These are phyloP conservation scores for Aphanomyces cochlioides DNA, from an alignment of 352 stramenopile genomes.

Conservation along the genomic window DNA sequence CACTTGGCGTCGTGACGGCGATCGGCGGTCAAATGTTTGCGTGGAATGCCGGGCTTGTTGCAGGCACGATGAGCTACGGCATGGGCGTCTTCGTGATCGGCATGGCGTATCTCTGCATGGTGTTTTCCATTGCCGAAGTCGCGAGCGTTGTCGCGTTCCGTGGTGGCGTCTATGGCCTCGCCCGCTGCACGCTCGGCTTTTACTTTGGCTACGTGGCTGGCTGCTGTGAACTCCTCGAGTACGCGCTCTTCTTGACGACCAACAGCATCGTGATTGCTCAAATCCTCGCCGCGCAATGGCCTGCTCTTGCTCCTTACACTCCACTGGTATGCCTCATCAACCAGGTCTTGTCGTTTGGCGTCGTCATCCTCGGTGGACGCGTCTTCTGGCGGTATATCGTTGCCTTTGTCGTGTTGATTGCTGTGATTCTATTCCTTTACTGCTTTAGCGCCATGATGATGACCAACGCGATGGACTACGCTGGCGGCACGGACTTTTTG, in stretches of 20 bases:
- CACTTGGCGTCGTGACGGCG: constrained; percentile 20
- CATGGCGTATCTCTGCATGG: constrained; percentile 40
- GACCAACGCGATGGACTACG: constrained; percentile 4
- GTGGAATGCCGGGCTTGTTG: constrained; percentile 25
- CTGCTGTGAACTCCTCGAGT: constrained; percentile 23
- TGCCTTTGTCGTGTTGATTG: constrained; percentile 22
- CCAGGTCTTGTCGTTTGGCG: constrained; percentile 31
- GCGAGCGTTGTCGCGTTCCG: constrained; percentile 23
- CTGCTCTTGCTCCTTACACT: constrained; percentile 25
- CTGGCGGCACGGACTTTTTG: not conserved
- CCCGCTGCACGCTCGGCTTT: constrained; percentile 27
- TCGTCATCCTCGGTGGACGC: constrained; percentile 35
- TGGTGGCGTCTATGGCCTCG: constrained; percentile 25
- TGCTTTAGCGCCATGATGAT: constrained; percentile 1
- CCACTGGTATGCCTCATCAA: constrained; percentile 33
- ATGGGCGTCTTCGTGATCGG: constrained; percentile 43
- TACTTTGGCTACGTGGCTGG: constrained; percentile 23
- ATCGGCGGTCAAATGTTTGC: constrained; percentile 22
- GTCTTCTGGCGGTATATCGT: constrained; percentile 38
- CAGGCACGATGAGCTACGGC: constrained; percentile 45
- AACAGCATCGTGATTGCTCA: constrained; percentile 7
- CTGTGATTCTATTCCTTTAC: constrained; percentile 34
- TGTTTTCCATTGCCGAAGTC: constrained; percentile 24
- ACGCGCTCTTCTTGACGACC: constrained; percentile 19
- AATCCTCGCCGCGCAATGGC: constrained; percentile 34